Evolutionary conservation across 164 flowering plant species (phyloP), one percentile per base, ranked within the genome.

Genomic region (Euptelea pleiosperma): DNA sequence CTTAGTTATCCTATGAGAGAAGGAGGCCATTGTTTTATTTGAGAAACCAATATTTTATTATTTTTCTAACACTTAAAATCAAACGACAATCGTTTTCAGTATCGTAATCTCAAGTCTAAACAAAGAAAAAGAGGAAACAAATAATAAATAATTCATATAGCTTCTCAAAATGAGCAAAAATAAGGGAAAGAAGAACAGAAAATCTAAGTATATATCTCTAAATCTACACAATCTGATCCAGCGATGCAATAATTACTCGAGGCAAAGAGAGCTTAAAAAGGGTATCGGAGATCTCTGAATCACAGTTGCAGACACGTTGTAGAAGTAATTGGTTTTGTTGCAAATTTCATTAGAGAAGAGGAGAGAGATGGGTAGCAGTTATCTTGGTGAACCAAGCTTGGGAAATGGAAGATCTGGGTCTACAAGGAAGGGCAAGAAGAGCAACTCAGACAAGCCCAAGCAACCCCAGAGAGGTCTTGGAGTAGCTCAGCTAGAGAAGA

Each of bases 381-480:
- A 75, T 65, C 77, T 60, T 75, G 89, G 93, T 2, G 80, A 78
- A 34, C 75, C 80, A 62, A 79, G 76, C 59, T 18, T 78, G 65
- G 83, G 82, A 45, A 74, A 70, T 61, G 83, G 71, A 39, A 72
- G 75, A 61, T 62, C 73, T 33, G 69, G 70, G 21, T 81, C 94
- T 26, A 78, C 84, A 52, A 84, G 86, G 69, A 86, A 79, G 69
- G 77, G 85, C 25, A 86, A 82, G 77, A 89, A 84, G 75, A 68
- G 70, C 51, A 68, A 66, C 45, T 73, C 80, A 40, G 89, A 88
- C 10, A 91, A 86, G 72, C 92, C 98, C 0, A 91, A 84, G 75
- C 92, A 86, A 57, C 98, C 98, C 0, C 98, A 85, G 54, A 81
- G 98, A 72, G 98, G 98, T 1, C 89, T 91, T 57, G 98, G 98